Conservation (phyloP, 305 asterid species). For the Solanum hybrid region DNA sequence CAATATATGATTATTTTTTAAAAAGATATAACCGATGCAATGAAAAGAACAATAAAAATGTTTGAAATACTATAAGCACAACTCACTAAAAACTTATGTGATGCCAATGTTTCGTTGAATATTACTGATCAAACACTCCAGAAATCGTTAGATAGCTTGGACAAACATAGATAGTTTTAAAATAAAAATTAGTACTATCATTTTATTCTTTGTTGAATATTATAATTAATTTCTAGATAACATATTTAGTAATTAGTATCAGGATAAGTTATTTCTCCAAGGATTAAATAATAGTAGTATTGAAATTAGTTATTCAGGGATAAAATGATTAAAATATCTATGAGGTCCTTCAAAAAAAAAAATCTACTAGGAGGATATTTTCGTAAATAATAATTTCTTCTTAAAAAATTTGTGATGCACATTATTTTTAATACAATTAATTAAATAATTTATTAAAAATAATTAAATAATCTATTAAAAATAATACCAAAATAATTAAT, state of each 20-base stretch:
- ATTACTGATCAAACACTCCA: not conserved
- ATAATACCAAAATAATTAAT: not conserved
- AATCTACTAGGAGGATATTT: not conserved
- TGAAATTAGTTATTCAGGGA: not conserved
- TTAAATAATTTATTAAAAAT: not conserved
- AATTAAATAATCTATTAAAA: not conserved
- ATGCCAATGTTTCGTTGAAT: not conserved
- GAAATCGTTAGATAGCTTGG: not conserved
- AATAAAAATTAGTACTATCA: not conserved
- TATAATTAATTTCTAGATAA: no score
- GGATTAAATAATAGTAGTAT: not conserved
- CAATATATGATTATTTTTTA: not conserved
- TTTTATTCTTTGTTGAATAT: no score
- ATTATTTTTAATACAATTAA: not conserved
- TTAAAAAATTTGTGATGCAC: accelerated
- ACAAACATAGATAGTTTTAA: not conserved
- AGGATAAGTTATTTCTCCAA: not conserved
- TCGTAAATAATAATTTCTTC: not conserved
- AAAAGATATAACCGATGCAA: not conserved
- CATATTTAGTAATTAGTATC: not conserved
- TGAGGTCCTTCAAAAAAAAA: not conserved
- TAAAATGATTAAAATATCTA: not conserved
- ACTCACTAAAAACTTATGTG: not conserved
- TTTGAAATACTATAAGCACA: not conserved
- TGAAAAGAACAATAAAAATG: not conserved